A percentile compares a stretch with the other conserved stretches of the same genome.
phyloP scores from a whole-genome alignment of 257 asterid species.

The Nicotiana tabacum region DNA sequence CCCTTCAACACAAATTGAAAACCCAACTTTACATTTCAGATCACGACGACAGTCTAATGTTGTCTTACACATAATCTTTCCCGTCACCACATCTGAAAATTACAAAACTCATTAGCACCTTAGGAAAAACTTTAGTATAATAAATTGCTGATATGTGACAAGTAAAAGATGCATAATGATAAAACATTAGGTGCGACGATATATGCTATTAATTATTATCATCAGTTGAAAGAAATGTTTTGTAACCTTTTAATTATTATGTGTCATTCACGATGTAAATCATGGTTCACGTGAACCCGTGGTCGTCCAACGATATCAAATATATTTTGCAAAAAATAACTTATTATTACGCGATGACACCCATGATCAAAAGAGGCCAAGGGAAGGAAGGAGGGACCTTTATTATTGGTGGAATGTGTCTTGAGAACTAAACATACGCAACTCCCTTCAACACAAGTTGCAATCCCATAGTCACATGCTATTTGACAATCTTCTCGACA shows the following conservation, averaged over 20 bases:
- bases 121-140: background rate
- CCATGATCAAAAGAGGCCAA: no score
- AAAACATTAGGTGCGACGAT: no score
- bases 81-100: background rate
- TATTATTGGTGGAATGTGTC: background rate
- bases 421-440: background rate
- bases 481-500: background rate
- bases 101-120: background rate
- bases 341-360: no score
- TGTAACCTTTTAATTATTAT: no score
- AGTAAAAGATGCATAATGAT: no score
- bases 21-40: background rate
- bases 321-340: no score
- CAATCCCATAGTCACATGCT: background rate
- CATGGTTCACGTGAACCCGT: no score
- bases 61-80: background rate
- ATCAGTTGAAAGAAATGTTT: no score
- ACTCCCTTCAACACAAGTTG: background rate
- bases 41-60: background rate
- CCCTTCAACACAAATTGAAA: background rate
- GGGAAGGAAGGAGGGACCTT: background rate
- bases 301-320: no score
- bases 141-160: background rate
- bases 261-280: no score
- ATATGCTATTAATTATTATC: no score